Conservation (phyloP, 78 protist species). For the Anaeramoeba flamelloides region DNA sequence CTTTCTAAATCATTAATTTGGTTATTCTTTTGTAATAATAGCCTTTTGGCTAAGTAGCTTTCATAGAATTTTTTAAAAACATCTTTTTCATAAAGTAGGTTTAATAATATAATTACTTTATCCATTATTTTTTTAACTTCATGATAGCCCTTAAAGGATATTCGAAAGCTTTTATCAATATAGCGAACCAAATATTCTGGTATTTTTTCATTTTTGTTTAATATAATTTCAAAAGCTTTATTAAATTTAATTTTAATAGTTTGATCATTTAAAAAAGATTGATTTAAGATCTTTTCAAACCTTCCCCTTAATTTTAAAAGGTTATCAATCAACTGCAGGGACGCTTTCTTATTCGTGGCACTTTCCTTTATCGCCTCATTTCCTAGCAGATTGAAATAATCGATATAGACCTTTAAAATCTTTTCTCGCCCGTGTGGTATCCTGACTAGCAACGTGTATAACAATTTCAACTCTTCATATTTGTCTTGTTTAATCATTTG, state of each 20-base stretch:
- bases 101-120: constrained; percentile 46
- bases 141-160: constrained; percentile 38
- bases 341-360: too few relatives aligned
- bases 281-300: too few relatives aligned
- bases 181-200: constrained; percentile 23
- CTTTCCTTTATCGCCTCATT: too few relatives aligned
- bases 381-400: constrained; percentile 23
- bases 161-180: constrained; percentile 21
- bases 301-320: too few relatives aligned
- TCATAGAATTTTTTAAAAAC: constrained; percentile 80
- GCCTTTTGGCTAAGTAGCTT: constrained; percentile 73
- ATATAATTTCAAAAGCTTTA: constrained; percentile 2
- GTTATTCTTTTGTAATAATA: constrained; percentile 41
- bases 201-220: constrained; percentile 2
- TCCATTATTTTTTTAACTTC: constrained; percentile 51
- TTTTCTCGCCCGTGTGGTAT: constrained; percentile 19
- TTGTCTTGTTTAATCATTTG: too few relatives aligned
- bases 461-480: too few relatives aligned
- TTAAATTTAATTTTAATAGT: too few relatives aligned
- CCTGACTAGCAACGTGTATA: constrained; percentile 30
- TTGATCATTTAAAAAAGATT: too few relatives aligned
- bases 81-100: constrained; percentile 72
- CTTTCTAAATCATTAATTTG: constrained; percentile 60
- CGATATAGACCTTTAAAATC: constrained; percentile 8
- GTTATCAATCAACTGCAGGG: too few relatives aligned